Conservation (phyloP, 2,329 filamentous ascomycete genomes). For the Furcasterigmium furcatum region DNA sequence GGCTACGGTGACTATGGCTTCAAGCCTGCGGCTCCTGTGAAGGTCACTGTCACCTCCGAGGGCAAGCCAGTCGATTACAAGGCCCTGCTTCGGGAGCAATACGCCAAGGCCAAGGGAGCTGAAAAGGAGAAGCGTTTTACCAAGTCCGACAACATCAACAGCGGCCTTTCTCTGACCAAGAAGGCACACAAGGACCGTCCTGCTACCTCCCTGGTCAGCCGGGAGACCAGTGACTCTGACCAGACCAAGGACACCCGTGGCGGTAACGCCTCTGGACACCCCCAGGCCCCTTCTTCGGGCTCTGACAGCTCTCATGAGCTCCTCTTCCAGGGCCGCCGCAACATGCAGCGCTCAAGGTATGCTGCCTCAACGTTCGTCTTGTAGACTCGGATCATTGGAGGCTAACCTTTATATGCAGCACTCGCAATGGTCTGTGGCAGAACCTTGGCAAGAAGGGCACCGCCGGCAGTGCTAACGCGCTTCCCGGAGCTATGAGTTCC, state of each 20-base stretch:
- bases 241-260: not conserved
- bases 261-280: not conserved
- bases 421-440: conserved; percentile 44
- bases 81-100: not conserved
- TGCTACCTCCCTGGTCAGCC: conserved; percentile 4
- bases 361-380: conserved; percentile 8
- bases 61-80: not conserved
- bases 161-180: not conserved
- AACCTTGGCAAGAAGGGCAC: conserved; percentile 49
- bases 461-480: conserved; percentile 36
- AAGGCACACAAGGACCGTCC: conserved; percentile 4
- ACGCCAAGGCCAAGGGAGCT: not conserved
- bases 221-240: conserved; percentile 1
- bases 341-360: conserved; percentile 24
- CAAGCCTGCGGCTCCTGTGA: not conserved
- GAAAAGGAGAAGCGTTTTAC: conserved; percentile 9
- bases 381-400: not conserved
- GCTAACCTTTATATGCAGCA: conserved; percentile 22
- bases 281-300: not conserved
- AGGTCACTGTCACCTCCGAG: not conserved
- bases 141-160: conserved; percentile 12
- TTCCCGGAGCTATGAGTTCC: conserved; percentile 47
- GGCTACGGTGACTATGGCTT: not conserved
- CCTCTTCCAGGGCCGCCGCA: conserved; percentile 33
- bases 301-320: conserved; percentile 10